Evolutionary conservation across 1,284 basidiomycete genomes (phyloP).

Genomic region (Inonotus hispidus): DNA sequence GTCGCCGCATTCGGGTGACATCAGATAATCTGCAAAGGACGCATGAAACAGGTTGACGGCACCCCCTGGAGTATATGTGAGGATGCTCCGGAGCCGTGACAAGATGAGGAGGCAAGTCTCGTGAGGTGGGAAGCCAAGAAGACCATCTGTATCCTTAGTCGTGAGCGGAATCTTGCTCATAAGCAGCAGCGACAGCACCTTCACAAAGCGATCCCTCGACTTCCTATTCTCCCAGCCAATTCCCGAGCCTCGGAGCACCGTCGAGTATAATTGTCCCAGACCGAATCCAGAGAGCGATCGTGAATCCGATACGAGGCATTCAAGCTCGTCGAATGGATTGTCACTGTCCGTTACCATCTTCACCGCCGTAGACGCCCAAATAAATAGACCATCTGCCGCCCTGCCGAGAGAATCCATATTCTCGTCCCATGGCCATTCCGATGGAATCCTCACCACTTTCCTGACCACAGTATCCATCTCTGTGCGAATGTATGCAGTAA

Average conservation of each 20-base stretch:
- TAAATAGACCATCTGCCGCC: conserved; percentile 26
- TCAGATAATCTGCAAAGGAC: conserved; percentile 5
- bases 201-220: neutral
- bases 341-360: conserved; percentile 15
- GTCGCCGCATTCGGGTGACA: neutral
- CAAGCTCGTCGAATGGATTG: neutral
- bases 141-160: neutral
- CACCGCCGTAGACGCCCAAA: conserved; percentile 27
- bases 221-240: neutral
- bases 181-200: neutral
- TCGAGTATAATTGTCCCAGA: neutral
- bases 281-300: neutral
- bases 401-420: conserved; percentile 22
- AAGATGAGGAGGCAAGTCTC: neutral
- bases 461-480: neutral
- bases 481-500: neutral
- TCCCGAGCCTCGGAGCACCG: neutral
- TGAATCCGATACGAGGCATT: neutral
- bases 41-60: neutral
- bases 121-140: neutral
- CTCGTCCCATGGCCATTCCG: neutral
- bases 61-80: neutral
- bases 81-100: neutral
- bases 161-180: neutral
- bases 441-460: neutral